Evolutionary conservation across 2,329 filamentous ascomycete genomes (phyloP), one percentile per base, ranked within the genome.

Genomic region (Aspergillus phoenicis): DNA sequence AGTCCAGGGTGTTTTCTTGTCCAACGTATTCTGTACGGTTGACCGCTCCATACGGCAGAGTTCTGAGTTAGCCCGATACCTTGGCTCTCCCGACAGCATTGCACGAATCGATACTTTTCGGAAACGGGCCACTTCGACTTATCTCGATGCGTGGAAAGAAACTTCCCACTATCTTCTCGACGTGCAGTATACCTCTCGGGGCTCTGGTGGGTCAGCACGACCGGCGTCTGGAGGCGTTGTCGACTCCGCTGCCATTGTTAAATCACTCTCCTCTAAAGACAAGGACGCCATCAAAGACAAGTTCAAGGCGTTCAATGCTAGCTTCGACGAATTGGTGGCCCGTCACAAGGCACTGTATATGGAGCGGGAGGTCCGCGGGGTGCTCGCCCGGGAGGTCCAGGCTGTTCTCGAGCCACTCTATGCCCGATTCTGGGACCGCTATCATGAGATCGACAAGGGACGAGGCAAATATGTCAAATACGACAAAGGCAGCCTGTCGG

Each of bases 401-500:
- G 89, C 89, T 69, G 91, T 97, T 80, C 89, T 99, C 59, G 94
- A 98, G 79, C 93, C 94, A 58, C 83, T 99, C 13, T 99, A 99
- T 79, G 90, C 90, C 64, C 86, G 95, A 49, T 99, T 99, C 79
- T 98, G 92, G 88, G 95, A 98, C 78, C 86, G 94, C 28, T 99
- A 99, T 75, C 93, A 97, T 75, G 95, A 98, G 78, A 88, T 98
- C 66, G 94, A 98, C 79, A 97, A 97, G 81, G 95, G 95, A 62
- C 96, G 93, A 79, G 94, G 94, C 68, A 99, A 99, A 78, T 96
- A 98, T 77, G 93, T 96, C 75, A 97, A 96, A 81, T 98, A 97
- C 75, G 93, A 97, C 80, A 97, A 97, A 82, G 83, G 83, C 43
- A 86, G 87, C 52, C 89, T 99, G 70, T 87, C 90, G 51, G 85